These are phyloP conservation scores for Pseudopithomyces chartarum DNA, from an alignment of 2,329 filamentous ascomycete genomes.

Conservation along the genomic window DNA sequence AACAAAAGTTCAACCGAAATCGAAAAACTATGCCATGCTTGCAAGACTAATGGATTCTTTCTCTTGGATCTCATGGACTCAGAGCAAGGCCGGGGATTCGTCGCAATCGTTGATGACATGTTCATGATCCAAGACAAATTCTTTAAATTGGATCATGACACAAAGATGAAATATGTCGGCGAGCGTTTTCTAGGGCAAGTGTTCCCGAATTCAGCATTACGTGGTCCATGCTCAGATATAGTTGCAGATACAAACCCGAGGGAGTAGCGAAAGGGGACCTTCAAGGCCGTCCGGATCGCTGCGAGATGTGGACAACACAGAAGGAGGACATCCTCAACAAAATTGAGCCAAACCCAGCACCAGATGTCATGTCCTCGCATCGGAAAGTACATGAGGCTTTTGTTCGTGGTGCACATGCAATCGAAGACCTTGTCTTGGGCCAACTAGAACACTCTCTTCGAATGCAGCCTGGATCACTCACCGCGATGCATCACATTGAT, in stretches of 20 bases:
- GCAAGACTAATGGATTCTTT: not conserved
- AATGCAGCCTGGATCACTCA: not conserved
- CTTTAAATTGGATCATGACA: not conserved
- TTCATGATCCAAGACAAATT: not conserved
- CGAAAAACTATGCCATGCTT: not conserved
- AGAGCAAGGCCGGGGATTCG: not conserved
- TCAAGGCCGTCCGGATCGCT: not conserved
- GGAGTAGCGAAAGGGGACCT: not conserved
- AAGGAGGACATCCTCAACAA: not conserved
- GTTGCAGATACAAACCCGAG: not conserved
- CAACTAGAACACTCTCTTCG: not conserved
- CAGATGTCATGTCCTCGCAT: not conserved
- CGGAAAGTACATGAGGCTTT: not conserved
- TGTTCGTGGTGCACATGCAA: not conserved
- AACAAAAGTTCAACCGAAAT: not conserved
- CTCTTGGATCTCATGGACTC: not conserved
- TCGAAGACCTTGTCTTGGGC: not conserved
- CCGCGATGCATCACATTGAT: not conserved
- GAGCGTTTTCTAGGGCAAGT: not conserved
- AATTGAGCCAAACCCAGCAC: not conserved
- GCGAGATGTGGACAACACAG: not conserved
- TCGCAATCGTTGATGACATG: not conserved
- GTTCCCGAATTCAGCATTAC: not conserved
- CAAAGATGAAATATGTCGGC: not conserved
- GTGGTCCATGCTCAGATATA: not conserved